phyloP scores from a whole-genome alignment of 371 early-diverging fungal genomes.

The Nematocida ausubeli region DNA sequence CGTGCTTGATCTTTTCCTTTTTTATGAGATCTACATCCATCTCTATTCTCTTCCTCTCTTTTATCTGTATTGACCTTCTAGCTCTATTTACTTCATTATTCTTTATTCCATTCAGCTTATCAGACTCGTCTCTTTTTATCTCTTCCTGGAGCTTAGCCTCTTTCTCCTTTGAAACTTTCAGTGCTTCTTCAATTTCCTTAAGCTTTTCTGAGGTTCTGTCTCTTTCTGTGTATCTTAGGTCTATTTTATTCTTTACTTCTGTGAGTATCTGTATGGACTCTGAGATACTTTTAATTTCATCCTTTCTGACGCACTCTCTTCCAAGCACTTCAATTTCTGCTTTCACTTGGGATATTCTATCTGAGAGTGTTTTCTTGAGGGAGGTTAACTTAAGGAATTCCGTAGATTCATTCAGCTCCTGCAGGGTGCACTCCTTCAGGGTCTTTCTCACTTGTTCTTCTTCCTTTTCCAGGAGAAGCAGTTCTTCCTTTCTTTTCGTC shows the following conservation, averaged over 20 bases:
- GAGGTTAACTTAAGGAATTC: not conserved
- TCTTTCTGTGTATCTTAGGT: not conserved
- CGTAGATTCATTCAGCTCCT: not conserved
- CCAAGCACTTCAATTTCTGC: constrained; percentile 6
- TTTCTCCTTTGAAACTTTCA: constrained; percentile 50
- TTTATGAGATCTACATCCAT: constrained; percentile 1
- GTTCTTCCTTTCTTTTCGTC: constrained; percentile 1
- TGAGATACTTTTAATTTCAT: not conserved
- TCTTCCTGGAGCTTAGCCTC: constrained; percentile 51
- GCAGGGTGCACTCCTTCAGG: not conserved
- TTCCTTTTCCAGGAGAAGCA: constrained; percentile 64
- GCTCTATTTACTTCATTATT: constrained; percentile 50
- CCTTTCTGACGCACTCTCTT: not conserved
- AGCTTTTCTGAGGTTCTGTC: constrained; percentile 66
- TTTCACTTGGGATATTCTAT: not conserved
- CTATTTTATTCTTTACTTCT: not conserved
- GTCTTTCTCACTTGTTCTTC: constrained; percentile 59
- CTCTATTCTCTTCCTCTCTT: constrained; percentile 33
- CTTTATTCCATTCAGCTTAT: constrained; percentile 41
- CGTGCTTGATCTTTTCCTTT: constrained; percentile 70
- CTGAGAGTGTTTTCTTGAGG: not conserved
- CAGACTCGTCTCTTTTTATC: constrained; percentile 55
- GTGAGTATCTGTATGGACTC: not conserved
- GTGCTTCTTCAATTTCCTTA: constrained; percentile 69
- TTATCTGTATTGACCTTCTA: constrained; percentile 45